Conservation (phyloP, 73 alveolate genomes). For the Effrenium voratum region DNA sequence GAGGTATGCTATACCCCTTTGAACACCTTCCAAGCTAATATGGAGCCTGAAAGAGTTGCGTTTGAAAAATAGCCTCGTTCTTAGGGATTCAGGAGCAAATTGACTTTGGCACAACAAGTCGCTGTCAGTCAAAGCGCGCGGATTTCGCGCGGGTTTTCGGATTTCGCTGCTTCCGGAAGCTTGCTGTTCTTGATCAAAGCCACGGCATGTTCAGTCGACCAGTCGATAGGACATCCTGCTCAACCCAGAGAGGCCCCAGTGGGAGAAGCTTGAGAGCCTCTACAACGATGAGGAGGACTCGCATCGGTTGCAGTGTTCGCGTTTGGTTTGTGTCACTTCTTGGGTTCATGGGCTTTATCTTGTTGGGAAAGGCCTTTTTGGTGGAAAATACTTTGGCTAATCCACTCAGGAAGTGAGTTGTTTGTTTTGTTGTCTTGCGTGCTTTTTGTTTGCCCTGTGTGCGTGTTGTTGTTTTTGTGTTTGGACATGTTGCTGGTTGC, state of each 20-base stretch:
- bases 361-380: too few relatives aligned
- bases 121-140: neutral
- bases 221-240: conserved; percentile 27
- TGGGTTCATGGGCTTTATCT: neutral
- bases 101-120: neutral
- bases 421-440: neutral
- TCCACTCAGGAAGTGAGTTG: neutral
- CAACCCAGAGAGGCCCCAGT: conserved; percentile 45
- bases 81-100: neutral
- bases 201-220: too few relatives aligned
- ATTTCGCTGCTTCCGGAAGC: neutral
- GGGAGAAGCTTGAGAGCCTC: conserved; percentile 91
- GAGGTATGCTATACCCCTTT: too few relatives aligned
- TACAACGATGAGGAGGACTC: conserved; percentile 75
- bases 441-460: neutral
- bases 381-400: neutral
- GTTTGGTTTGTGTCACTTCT: neutral
- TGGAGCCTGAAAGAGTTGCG: neutral
- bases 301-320: neutral
- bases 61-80: neutral
- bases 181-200: neutral
- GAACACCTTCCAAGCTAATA: too few relatives aligned
- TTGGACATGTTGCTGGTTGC: neutral
- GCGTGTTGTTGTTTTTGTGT: too few relatives aligned
- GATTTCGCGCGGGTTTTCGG: neutral